Base-by-base conservation (phyloP, 768 basidiomycete genomes). In the Favolaschia claudopus region DNA sequence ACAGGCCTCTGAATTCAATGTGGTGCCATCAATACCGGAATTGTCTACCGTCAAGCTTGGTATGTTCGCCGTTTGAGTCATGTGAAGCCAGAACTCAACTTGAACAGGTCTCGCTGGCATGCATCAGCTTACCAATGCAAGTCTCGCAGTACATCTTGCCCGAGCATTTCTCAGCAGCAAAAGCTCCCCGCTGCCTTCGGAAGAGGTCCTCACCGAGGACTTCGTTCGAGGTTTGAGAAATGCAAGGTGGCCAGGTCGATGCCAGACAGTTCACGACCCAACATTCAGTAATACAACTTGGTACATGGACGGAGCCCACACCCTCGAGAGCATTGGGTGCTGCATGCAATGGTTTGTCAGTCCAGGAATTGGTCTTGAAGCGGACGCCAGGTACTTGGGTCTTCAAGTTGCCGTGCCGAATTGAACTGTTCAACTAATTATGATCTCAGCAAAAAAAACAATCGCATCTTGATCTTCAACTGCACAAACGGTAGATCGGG, bases 291-390 rank as follows among this genome's bases (percentile, higher is more conserved):
- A 73, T 15, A 79, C 84, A 7, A 90, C 85, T 3, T 99, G 97
- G 97, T 93, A 88, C 72, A 77, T 99, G 13, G 97, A 99, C 70
- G 97, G 97, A 1, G 96, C 97, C 12, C 97, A 99, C 72, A 99
- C 97, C 0, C 75, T 84, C 13, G 97, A 99, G 70, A 97, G 95
- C 68, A 79, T 99, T 27, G 81, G 84, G 39, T 94, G 87, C 59
- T 96, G 96, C 65, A 83, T 92, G 14, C 79, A 93, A 57, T 99
- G 97, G 97, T 97, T 92, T 70, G 88, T 85, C 42, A 81, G 76
- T 46, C 86, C 88, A 10, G 79, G 77, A 1, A 77, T 85, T 36
- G 85, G 83, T 7, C 65, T 91, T 48, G 67, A 74, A 12, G 50
- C 69, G 55, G 62, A 68, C 49, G 66, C 60, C 34, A 33, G 49